These are phyloP conservation scores for Rhytidhysteron rufulum DNA, from an alignment of 2,329 filamentous ascomycete genomes.

Conservation along the genomic window DNA sequence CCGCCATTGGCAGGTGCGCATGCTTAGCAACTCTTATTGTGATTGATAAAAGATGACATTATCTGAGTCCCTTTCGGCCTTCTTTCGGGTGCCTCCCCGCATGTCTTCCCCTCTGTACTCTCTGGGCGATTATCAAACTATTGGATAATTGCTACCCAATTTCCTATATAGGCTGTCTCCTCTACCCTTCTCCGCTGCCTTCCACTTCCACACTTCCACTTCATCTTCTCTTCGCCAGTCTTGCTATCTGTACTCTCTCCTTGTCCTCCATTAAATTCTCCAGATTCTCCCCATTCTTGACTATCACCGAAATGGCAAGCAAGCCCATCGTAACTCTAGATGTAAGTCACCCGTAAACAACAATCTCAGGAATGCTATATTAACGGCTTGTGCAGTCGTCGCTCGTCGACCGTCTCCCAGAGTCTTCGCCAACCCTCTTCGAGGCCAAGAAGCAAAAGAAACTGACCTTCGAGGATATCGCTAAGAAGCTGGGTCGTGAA, in stretches of 20 bases:
- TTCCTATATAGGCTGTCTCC: conserved; percentile 13
- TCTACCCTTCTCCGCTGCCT: conserved; percentile 18
- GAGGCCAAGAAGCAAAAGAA: conserved; percentile 71
- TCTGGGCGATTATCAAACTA: no score
- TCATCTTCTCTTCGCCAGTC: conserved; percentile 26
- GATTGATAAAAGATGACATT: no score
- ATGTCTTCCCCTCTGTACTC: conserved; percentile 13
- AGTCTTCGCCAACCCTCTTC: conserved; percentile 71
- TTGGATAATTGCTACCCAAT: conserved; percentile 6
- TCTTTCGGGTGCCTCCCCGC: conserved; percentile 17
- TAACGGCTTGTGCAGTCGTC: conserved; percentile 49
- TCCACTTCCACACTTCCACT: conserved; percentile 21
- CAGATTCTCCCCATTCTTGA: conserved; percentile 22
- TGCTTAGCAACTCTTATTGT: no score
- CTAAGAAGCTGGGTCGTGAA: conserved; percentile 66
- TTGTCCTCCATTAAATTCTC: conserved; percentile 18
- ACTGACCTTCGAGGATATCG: conserved; percentile 77
- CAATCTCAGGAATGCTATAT: not conserved
- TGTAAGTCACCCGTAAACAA: conserved; percentile 13
- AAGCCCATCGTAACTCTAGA: conserved; percentile 38
- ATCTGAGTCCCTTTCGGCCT: no score
- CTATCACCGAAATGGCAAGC: conserved; percentile 26
- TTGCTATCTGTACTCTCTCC: conserved; percentile 22
- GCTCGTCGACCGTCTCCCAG: conserved; percentile 65
- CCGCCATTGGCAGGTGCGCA: no score